These are phyloP conservation scores for Candida schatavii DNA, from an alignment of 805 yeast species.

Conservation along the genomic window DNA sequence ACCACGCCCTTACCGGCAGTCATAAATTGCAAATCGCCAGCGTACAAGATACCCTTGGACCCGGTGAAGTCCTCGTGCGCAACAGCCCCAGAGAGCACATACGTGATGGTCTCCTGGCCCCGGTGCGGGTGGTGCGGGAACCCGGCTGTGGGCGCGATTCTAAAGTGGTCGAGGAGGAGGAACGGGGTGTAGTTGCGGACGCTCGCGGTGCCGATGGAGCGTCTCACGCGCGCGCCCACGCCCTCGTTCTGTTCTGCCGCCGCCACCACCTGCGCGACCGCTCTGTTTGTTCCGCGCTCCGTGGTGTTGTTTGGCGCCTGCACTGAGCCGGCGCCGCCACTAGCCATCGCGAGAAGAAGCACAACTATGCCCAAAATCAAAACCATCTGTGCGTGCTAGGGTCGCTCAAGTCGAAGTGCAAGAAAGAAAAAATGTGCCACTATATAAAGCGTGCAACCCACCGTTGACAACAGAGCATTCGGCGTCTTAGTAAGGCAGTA, in stretches of 20 bases:
- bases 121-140: slow-evolving; percentile 42
- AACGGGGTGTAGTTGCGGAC: slow-evolving; percentile 80
- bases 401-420: background rate
- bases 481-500: too few species aligned
- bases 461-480: too few species aligned
- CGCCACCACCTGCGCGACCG: slow-evolving; percentile 27
- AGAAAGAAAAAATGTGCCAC: background rate
- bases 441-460: too few species aligned
- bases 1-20: slow-evolving; percentile 24
- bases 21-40: slow-evolving; percentile 25
- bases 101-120: slow-evolving; percentile 39
- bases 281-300: slow-evolving; percentile 18
- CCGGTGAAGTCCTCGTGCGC: slow-evolving; percentile 34
- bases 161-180: slow-evolving; percentile 77
- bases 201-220: slow-evolving; percentile 69
- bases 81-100: slow-evolving; percentile 31
- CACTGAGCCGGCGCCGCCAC: too few species aligned
- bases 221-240: slow-evolving; percentile 78
- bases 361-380: too few species aligned
- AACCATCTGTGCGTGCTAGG: background rate
- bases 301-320: background rate
- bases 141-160: slow-evolving; percentile 48
- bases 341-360: too few species aligned
- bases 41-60: slow-evolving; percentile 19
- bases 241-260: slow-evolving; percentile 81